Evolutionary conservation across 1,139 yeast genomes (phyloP), one percentile per base, ranked within the genome.

Genomic region (Pichia sp.): DNA sequence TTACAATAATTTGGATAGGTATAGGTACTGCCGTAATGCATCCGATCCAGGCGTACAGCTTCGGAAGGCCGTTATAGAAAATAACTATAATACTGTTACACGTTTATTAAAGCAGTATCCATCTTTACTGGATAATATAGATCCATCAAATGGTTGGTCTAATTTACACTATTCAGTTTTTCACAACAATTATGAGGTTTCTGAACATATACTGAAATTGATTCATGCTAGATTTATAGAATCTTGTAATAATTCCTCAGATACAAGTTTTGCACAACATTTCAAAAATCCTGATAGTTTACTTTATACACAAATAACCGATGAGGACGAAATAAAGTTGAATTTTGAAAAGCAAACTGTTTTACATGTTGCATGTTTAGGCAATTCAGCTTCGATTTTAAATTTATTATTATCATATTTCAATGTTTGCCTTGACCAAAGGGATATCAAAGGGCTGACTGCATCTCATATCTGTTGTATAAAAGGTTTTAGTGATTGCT

Each of bases 81-180:
- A 94, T 35, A 85, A 86, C 56, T 70, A 83, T 24, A 74, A 82
- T 26, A 83, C 86, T 26, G 92, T 86, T 35, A 76, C 80, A 56
- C 74, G 96, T 30, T 69, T 92, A 12, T 66, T 90, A 16, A 72
- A 75, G 47, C 72, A 94, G 44, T 85, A 76, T 59, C 96, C 97
- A 0, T 85, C 82, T 36, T 70, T 89, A 42, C 70, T 94, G 66
- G 80, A 83, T 48, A 87, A 89, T 61, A 73, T 80, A 23, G 90
- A 92, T 62, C 71, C 82, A 15, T 51, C 70, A 39, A 80, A 84
- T 57, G 97, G 97, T 1, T 90, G 97, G 97, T 75, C 86, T 39
- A 85, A 88, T 45, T 72, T 90, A 43, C 97, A 90, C 66, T 89
- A 88, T 65, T 92, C 96, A 1, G 81, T 95, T 9, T 85, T 68